Evolutionary conservation across 306 rosid genomes (phyloP), one percentile per base, ranked within the genome.

Genomic region (Sindora glabra): DNA sequence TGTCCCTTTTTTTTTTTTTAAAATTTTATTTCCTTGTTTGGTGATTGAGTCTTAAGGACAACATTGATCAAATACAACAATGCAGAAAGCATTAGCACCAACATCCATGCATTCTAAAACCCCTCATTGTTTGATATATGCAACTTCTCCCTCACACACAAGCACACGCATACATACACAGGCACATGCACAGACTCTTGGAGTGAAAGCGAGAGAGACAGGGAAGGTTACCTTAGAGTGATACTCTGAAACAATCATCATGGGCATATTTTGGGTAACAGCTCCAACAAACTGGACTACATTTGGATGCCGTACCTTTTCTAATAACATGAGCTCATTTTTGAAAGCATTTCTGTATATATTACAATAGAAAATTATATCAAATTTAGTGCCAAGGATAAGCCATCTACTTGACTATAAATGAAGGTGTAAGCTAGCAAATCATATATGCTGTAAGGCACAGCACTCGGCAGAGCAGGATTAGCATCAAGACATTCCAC

Each of bases 211-310:
- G 54, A 60, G 72, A 45, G 57, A 51, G 34, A 70, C 59, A n/a
- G n/a, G n/a, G n/a, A n/a, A n/a, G n/a, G 77, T 80, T 79, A 89
- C 99, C 87, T 89, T 94, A 14, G 94, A 60, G 69, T 84, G 97
- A 82, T 80, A 84, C 72, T 94, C 99, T 52, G 87, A 79, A 59
- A 94, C 95, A 62, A 94, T 94, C 99, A 94, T 94, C 99, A 94
- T 94, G 53, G 99, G 99, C 73, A 78, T 65, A 76, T 94, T 94
- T 67, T 94, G 99, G 61, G 99, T 94, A 69, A 94, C 99, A 47
- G 99, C 99, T 46, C 99, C 99, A 75, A 94, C 99, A 79, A 94
- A 94, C 77, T 94, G 99, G 66, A 94, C 84, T 23, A 94, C 83
- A 29, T 94, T 94, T 26, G 99, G 99, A 80, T 94, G 99, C 33